A percentile compares a stretch with the other conserved stretches of the same genome.
Evolutionary conservation across 495 filamentous ascomycete species (phyloP).

Genomic region (Terfezia boudieri): DNA sequence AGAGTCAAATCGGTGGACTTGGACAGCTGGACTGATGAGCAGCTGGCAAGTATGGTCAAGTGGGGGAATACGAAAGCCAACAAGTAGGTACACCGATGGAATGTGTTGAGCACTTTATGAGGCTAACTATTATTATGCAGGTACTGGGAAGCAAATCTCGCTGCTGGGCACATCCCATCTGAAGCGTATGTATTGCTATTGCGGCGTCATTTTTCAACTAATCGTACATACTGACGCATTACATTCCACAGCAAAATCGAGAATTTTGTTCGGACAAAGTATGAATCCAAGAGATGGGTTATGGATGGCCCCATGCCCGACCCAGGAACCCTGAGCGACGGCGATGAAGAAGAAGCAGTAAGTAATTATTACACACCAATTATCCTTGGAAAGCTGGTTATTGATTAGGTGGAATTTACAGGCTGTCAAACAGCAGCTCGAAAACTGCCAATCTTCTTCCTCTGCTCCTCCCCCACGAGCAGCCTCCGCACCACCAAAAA

Average conservation of each 20-base stretch:
- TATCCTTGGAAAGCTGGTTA: not conserved
- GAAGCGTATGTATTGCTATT: conserved; percentile 39
- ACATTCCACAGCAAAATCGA: conserved; percentile 54
- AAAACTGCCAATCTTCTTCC: conserved; percentile 23
- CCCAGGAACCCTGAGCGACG: conserved; percentile 61
- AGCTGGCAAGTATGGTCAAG: conserved; percentile 68
- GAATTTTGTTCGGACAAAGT: conserved; percentile 97
- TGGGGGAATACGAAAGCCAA: conserved; percentile 95
- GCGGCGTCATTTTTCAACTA: not conserved
- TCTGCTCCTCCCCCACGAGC: conserved; percentile 22
- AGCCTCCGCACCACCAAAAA: conserved; percentile 16
- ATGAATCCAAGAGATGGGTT: conserved; percentile 92
- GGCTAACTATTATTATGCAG: conserved; percentile 20
- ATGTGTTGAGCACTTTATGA: not conserved
- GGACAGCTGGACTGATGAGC: conserved; percentile 95
- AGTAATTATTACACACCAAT: conserved; percentile 2
- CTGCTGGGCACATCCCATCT: conserved; percentile 80
- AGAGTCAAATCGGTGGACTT: conserved; percentile 94
- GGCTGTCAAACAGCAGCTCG: conserved; percentile 49
- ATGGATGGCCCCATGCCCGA: conserved; percentile 94
- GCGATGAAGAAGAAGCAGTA: conserved; percentile 60
- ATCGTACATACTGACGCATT: conserved; percentile 1
- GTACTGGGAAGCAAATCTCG: conserved; percentile 92
- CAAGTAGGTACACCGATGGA: conserved; percentile 35
- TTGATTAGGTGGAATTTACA: conserved; percentile 35